phyloP scores from a whole-genome alignment of 805 yeast species.

The Kodamaea nitidulidarum region DNA sequence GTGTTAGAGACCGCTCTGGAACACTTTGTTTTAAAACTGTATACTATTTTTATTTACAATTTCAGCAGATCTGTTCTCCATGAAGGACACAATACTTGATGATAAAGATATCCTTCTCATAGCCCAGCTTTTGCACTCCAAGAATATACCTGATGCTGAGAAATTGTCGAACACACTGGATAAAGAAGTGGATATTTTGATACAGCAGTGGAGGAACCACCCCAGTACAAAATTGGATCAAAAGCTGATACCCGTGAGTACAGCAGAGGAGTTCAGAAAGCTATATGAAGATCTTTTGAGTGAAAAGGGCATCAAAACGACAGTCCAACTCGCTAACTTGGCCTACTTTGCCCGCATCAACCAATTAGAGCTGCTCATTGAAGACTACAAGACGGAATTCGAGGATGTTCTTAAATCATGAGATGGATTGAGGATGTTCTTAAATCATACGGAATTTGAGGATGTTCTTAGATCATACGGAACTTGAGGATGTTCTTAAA shows the following conservation, averaged over 20 bases:
- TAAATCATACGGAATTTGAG: no score
- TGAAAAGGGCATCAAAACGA: conserved; percentile 20
- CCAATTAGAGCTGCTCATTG: conserved; percentile 28
- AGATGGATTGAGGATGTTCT: no score
- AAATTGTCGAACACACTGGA: conserved; percentile 12
- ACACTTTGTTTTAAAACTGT: neutral
- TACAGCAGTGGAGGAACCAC: conserved; percentile 29
- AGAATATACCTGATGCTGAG: conserved; percentile 25
- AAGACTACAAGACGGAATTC: conserved; percentile 23
- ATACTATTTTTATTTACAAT: conserved; percentile 1
- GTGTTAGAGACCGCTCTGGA: no score
- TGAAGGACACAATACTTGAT: conserved; percentile 6
- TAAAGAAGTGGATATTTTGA: conserved; percentile 20
- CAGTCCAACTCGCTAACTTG: conserved; percentile 39
- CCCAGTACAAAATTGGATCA: conserved; percentile 24
- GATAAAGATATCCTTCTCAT: conserved; percentile 34
- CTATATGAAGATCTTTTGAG: conserved; percentile 27
- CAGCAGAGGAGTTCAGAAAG: conserved; percentile 17
- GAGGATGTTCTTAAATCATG: conserved; percentile 9
- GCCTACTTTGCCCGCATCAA: conserved; percentile 29
- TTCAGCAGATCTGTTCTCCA: neutral
- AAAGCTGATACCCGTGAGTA: conserved; percentile 16
- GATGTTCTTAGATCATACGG: no score
- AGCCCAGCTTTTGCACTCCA: conserved; percentile 35
- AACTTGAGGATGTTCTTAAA: no score